Evolutionary conservation across 257 asterid species (phyloP).

Genomic region (Solanum pinnatisectum): DNA sequence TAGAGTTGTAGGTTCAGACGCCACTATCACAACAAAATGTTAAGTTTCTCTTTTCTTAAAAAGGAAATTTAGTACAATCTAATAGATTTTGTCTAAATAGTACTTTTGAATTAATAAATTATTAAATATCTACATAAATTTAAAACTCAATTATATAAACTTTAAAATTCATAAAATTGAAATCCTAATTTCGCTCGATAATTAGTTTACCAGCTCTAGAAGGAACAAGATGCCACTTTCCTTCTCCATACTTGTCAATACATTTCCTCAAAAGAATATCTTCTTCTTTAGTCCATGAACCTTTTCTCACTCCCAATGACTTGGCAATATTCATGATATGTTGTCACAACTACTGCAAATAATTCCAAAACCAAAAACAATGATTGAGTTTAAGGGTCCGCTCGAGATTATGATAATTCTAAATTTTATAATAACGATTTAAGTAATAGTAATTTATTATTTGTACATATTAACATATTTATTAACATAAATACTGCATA

Average conservation of each 20-base stretch:
- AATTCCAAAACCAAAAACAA: neutral
- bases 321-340: neutral
- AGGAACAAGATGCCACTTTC: conserved; percentile 22
- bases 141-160: too few relatives aligned
- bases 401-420: too few relatives aligned
- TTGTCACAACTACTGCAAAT: neutral
- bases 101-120: neutral
- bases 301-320: conserved; percentile 5
- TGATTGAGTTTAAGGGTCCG: neutral
- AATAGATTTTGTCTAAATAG: neutral
- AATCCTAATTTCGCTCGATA: too few relatives aligned
- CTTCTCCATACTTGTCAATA: conserved; percentile 16
- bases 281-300: conserved; percentile 20
- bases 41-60: too few relatives aligned
- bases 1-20: too few relatives aligned
- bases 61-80: too few relatives aligned
- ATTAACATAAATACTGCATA: too few relatives aligned
- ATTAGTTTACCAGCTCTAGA: conserved; percentile 2
- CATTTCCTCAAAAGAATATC: conserved; percentile 8
- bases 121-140: neutral
- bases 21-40: too few relatives aligned
- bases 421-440: too few relatives aligned
- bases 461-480: too few relatives aligned
- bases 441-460: too few relatives aligned
- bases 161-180: too few relatives aligned